A percentile compares a stretch with the other conserved stretches of the same genome.
Evolutionary conservation across 2,329 filamentous ascomycete species (phyloP).

Genomic region (Pseudocercospora cruenta): DNA sequence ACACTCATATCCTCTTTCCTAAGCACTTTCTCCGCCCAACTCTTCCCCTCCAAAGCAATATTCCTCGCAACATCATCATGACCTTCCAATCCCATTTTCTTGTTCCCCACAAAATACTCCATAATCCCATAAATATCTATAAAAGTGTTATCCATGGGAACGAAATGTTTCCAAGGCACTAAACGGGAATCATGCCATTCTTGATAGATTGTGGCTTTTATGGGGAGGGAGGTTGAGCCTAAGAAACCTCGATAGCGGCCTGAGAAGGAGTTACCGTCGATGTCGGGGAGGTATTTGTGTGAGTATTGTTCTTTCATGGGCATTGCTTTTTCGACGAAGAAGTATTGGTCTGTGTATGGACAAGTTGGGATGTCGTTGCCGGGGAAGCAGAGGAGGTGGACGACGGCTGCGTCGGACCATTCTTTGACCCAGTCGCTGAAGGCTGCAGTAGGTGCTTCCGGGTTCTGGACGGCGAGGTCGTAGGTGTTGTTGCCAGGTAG

Average conservation of each 20-base stretch:
- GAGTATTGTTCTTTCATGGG: slow-evolving; percentile 47
- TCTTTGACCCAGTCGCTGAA: slow-evolving; percentile 46
- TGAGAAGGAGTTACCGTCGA: slow-evolving; percentile 65
- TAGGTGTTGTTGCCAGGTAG: slow-evolving; percentile 45
- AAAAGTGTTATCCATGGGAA: slow-evolving; percentile 38
- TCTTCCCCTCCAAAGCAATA: slow-evolving; percentile 68
- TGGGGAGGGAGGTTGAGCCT: slow-evolving; percentile 30
- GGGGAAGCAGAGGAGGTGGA: slow-evolving; percentile 51
- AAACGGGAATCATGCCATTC: slow-evolving; percentile 44
- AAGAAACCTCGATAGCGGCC: slow-evolving; percentile 41
- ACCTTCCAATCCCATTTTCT: slow-evolving; percentile 34
- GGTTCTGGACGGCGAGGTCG: slow-evolving; percentile 37
- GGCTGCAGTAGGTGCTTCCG: slow-evolving; percentile 18
- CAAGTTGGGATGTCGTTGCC: slow-evolving; percentile 45
- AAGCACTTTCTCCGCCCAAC: slow-evolving; percentile 69
- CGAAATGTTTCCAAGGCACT: slow-evolving; percentile 42
- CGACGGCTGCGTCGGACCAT: slow-evolving; percentile 49
- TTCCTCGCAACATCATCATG: slow-evolving; percentile 62
- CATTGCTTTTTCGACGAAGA: slow-evolving; percentile 36
- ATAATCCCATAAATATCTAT: slow-evolving; percentile 36
- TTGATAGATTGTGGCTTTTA: slow-evolving; percentile 43
- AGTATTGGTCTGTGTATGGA: slow-evolving; percentile 51
- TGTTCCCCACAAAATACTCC: slow-evolving; percentile 60
- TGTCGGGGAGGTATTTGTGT: slow-evolving; percentile 71
- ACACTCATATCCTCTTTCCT: slow-evolving; percentile 77